Percentiles rank a stretch among this genome's conserved stretches.
Evolutionary conservation across 116 monocot species (phyloP).

Genomic region (Iris pallida): DNA sequence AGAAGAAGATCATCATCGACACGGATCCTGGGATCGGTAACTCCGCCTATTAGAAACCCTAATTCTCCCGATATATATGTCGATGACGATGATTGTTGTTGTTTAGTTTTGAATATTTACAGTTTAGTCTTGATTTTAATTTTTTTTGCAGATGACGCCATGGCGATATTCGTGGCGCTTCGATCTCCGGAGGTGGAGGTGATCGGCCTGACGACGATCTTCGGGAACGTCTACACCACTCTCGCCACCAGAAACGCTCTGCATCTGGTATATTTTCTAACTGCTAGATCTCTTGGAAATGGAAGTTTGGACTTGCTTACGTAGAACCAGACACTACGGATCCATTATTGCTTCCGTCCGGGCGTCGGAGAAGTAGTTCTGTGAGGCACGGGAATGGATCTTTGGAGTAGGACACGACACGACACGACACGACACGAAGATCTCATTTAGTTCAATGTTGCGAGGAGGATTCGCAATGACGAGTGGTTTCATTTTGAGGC

Average conservation of each 20-base stretch:
- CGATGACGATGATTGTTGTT: background rate
- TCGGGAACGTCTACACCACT: constrained; percentile 79
- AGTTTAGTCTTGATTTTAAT: background rate
- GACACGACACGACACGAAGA: too few relatives aligned
- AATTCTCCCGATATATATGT: too few relatives aligned
- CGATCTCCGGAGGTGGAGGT: constrained; percentile 74
- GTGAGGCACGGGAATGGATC: too few relatives aligned
- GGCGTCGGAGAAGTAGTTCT: background rate
- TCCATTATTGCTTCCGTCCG: background rate
- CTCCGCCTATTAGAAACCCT: background rate
- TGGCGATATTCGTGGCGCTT: constrained; percentile 74
- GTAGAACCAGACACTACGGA: background rate
- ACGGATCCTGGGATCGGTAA: constrained; percentile 90
- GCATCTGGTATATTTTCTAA: constrained; percentile 48
- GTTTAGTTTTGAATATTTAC: background rate
- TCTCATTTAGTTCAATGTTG: too few relatives aligned
- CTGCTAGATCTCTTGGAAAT: background rate
- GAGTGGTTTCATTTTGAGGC: too few relatives aligned
- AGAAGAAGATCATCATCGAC: constrained; percentile 95
- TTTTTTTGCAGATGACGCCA: constrained; percentile 54
- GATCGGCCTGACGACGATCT: constrained; percentile 80
- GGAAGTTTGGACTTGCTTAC: background rate
- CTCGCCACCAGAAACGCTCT: constrained; percentile 77
- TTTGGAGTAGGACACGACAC: too few relatives aligned
- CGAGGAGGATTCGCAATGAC: too few relatives aligned